Evolutionary conservation across 345 rosid genomes (phyloP), one percentile per base, ranked within the genome.

Genomic region (Abelmoschus esculentus): DNA sequence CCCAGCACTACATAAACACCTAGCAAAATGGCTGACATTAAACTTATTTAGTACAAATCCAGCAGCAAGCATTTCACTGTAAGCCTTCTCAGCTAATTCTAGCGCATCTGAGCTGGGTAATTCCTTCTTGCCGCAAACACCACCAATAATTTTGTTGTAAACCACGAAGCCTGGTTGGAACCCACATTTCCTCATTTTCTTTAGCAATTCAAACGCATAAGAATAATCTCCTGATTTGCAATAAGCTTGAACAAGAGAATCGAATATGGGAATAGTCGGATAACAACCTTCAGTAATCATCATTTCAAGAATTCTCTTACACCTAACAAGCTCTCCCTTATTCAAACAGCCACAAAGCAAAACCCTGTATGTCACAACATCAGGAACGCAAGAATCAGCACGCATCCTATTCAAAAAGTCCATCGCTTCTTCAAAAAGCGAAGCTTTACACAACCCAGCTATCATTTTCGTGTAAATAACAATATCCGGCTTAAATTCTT

Each of bases 261-360:
- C 81, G 70, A 88, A 91, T 73, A 91, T 82, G 75, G 77, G 73
- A 38, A 82, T 88, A 80, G 89, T 91, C 19, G 99, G 99, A 82
- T 87, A 87, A 82, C 96, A 93, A 76, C 97, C 99, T 77, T 93
- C 99, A 6, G 84, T 72, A 70, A 91, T 93, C 99, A 93, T 93
- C 88, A 89, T 91, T 72, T 70, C 86, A 71, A 93, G 86, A 75
- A 93, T 80, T 75, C 96, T 91, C 79, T 93, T 93, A 83, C 99
- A 93, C 82, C 93, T 79, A 36, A 96, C 97, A 18, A 93, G 84
- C 76, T 89, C 79, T 66, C 78, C 84, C 76, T 88, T 91, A 53
- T 80, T 87, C 84, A 93, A 79, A 79, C 92, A 91, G 36, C 89
- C 96, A 52, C 90, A 86, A 60, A 93, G 88, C 89, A 93, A 79